phyloP scores from a whole-genome alignment of 1,284 basidiomycete genomes.

The Gymnopus androsaceus region DNA sequence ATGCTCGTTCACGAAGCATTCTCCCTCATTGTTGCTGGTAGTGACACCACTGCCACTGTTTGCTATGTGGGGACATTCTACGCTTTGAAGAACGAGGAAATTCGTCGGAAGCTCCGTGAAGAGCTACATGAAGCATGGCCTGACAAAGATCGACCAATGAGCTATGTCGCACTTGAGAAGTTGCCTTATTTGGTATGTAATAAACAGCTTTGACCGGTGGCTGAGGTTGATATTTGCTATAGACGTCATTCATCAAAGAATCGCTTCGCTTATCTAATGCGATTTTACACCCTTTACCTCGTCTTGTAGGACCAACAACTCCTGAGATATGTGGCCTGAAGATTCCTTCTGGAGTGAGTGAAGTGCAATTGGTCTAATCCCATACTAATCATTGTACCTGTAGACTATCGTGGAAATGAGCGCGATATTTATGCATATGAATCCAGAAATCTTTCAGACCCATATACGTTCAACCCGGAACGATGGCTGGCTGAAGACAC shows the following conservation, averaged over 20 bases:
- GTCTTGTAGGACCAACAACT: conserved; percentile 21
- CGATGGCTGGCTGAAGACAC: no score
- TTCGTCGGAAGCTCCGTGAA: conserved; percentile 7
- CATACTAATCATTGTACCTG: neutral
- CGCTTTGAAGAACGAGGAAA: conserved; percentile 8
- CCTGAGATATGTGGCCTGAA: conserved; percentile 20
- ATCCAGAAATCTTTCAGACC: conserved; percentile 24
- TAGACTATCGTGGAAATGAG: conserved; percentile 28
- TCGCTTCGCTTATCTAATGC: conserved; percentile 25
- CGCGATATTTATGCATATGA: conserved; percentile 23
- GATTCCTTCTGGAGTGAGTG: conserved; percentile 27
- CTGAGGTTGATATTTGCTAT: neutral
- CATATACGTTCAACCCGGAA: conserved; percentile 29
- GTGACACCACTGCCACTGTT: conserved; percentile 16
- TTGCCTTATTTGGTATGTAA: conserved; percentile 20
- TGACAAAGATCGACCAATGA: no score
- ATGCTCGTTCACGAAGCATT: conserved; percentile 16
- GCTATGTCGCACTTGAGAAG: conserved; percentile 14
- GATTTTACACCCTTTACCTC: conserved; percentile 20
- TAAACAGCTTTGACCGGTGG: neutral
- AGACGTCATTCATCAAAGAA: conserved; percentile 29
- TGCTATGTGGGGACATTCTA: conserved; percentile 15
- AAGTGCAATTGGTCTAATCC: neutral
- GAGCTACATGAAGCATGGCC: conserved; percentile 20
- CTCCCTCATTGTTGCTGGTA: conserved; percentile 9